Evolutionary conservation across 345 rosid genomes (phyloP), one percentile per base, ranked within the genome.

Genomic region (Acer yangbiense): DNA sequence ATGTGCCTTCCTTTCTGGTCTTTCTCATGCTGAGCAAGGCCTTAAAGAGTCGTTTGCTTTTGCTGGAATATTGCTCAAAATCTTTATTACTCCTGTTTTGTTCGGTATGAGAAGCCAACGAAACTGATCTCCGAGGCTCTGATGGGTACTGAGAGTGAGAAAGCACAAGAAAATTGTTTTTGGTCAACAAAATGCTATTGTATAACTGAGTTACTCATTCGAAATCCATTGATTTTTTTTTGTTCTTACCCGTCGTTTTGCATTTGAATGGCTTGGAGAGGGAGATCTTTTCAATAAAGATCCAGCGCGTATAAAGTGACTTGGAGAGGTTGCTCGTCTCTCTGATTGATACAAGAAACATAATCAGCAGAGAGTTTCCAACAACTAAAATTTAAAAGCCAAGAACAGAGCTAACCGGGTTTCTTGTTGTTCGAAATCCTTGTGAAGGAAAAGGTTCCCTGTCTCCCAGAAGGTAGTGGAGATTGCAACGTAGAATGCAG

Each of bases 21-120:
- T 84, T 91, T 79, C 87, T 80, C 86, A 90, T 78, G 88, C 96
- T 86, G 66, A 90, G 89, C 86, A 91, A 74, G 62, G 96, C 94
- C 86, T 88, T 90, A 46, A 92, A 68, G 65, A 88, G 86, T 52
- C 85, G 87, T 77, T 87, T 88, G 86, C 83, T 87, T 82, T 85
- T 88, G 83, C 88, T 79, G 50, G 89, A 83, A 80, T 78, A 69
- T 25, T 76, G 72, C 21, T 86, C 87, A 16, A 76, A 69, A 7
- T 88, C 92, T 21, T 78, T 74, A 63, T 79, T 72, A 66, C 44
- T 43, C 64, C 77, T 76, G 58, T 82, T 81, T 84, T 87, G 85
- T 55, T 68, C 87, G 48, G 71, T 71, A 63, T 44, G 46, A 64
- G 41, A 77, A 54, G 88, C 80, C 82, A 81, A 65, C 2, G 94